Conservation (phyloP, 139 green algal genomes). For the Parachlorella kessleri region DNA sequence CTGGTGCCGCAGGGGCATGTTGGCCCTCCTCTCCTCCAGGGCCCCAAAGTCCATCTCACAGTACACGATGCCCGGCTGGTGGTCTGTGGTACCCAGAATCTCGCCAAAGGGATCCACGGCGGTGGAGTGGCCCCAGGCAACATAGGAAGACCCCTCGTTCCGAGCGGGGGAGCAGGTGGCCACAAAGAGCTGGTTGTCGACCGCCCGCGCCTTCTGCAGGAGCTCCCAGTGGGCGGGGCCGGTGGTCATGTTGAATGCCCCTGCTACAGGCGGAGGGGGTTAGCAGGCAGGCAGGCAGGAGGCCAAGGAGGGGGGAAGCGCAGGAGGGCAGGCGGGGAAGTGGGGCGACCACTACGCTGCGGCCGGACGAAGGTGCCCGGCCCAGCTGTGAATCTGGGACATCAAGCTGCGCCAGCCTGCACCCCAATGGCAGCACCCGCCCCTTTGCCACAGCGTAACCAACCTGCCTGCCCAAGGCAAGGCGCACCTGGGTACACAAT, state of each 20-base stretch:
- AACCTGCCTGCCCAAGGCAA: too few relatives aligned
- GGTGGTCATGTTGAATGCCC: slow-evolving; percentile 54
- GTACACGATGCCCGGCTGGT: slow-evolving; percentile 58
- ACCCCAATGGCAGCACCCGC: too few relatives aligned
- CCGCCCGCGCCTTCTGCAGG: slow-evolving; percentile 82
- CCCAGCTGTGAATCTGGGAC: too few relatives aligned
- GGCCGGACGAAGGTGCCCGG: too few relatives aligned
- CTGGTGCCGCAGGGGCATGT: slow-evolving; percentile 84
- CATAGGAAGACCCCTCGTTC: slow-evolving; percentile 18
- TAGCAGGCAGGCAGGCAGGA: too few relatives aligned
- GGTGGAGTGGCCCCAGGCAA: slow-evolving; percentile 83
- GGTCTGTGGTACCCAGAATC: slow-evolving; percentile 71
- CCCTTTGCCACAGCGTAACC: too few relatives aligned
- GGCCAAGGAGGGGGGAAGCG: too few relatives aligned
- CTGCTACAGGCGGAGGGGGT: not conserved
- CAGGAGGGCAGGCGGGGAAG: too few relatives aligned
- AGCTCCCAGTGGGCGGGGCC: slow-evolving; percentile 97
- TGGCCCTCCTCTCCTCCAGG: slow-evolving; percentile 50
- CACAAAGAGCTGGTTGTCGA: slow-evolving; percentile 97
- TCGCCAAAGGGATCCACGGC: slow-evolving; percentile 83
- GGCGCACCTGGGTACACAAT: slow-evolving; percentile 88
- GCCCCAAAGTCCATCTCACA: slow-evolving; percentile 74
- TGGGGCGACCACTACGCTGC: too few relatives aligned
- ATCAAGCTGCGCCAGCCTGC: too few relatives aligned
- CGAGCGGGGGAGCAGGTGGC: slow-evolving; percentile 89